Percentiles rank a stretch among this genome's conserved stretches.
These are phyloP conservation scores for Lachnellula subtilissima DNA, from an alignment of 2,329 filamentous ascomycete species.

Conservation along the genomic window DNA sequence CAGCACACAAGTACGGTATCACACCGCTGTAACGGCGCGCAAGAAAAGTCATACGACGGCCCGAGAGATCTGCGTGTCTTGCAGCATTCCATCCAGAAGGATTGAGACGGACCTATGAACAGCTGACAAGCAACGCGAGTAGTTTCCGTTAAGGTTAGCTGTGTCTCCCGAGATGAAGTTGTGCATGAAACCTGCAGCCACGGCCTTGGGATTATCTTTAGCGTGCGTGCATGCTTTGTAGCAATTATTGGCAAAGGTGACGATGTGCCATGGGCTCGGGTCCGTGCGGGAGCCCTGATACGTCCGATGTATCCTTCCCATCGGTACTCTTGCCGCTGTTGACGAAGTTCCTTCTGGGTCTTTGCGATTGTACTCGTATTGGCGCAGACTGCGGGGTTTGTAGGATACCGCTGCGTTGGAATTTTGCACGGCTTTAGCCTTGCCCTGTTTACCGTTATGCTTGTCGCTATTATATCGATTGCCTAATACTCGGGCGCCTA, in stretches of 20 bases:
- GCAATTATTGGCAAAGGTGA: too few species aligned
- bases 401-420: not conserved
- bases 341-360: not conserved
- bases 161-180: not conserved
- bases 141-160: not conserved
- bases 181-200: not conserved
- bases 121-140: not conserved
- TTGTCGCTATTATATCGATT: too few species aligned
- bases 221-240: too few species aligned
- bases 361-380: not conserved
- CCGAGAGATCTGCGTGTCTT: not conserved
- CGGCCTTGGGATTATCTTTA: not conserved
- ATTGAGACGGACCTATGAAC: not conserved
- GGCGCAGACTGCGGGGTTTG: not conserved
- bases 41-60: not conserved
- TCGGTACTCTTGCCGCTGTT: not conserved
- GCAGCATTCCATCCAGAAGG: not conserved
- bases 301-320: not conserved
- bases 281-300: not conserved
- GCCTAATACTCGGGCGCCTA: too few species aligned
- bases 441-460: too few species aligned
- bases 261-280: not conserved
- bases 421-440: not conserved
- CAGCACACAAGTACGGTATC: not conserved
- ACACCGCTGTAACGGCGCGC: not conserved